Base-by-base conservation (phyloP, 768 basidiomycete species). In the Auriscalpium microsporum region DNA sequence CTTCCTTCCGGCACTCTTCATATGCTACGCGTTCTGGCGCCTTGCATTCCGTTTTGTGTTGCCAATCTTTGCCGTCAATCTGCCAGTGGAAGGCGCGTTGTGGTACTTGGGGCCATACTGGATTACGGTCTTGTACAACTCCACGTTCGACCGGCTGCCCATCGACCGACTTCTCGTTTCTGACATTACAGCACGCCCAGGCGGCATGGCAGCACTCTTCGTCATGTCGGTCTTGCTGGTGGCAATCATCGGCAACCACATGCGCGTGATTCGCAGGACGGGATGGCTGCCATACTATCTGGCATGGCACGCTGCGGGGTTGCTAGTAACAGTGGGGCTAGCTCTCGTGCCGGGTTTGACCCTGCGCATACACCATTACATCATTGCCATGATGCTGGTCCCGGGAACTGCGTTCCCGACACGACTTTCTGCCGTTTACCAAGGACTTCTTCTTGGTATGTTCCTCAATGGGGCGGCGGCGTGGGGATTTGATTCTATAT, bases 381-480 rank as follows among this genome's bases (percentile, higher is more conserved):
- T 94, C 53, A 73, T 87, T 33, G 80, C 84, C 0, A 84, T 93
- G 68, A 73, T 78, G 10, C 74, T 92, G 52, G 76, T 92, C 33
- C 88, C 90, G 34, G 83, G 81, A 5, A 87, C 87, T 3, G 90
- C 80, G 7, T 91, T 91, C 64, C 87, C 90, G 1, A 93, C 90
- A 23, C 78, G 89, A 40, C 73, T 84, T 34, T 90, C 85, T 10
- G 87, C 86, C 0, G 76, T 92, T 49, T 86, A 86, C 65, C 90
- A 92, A 68, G 89, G 85, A 1, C 83, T 92, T 65, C 72, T 92
- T 13, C 74, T 93, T 34, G 91, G 92, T 2, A 76, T 93, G 68
- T 92, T 92, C 69, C 67, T 89, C 54, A 87, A 91, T 62, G 90
- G 84, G 2, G 82, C 78, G 17, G 88, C 84, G 2, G 86, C 85